Evolutionary conservation across 2,329 filamentous ascomycete genomes (phyloP), one percentile per base, ranked within the genome.

Genomic region (Fusarium camptoceras): DNA sequence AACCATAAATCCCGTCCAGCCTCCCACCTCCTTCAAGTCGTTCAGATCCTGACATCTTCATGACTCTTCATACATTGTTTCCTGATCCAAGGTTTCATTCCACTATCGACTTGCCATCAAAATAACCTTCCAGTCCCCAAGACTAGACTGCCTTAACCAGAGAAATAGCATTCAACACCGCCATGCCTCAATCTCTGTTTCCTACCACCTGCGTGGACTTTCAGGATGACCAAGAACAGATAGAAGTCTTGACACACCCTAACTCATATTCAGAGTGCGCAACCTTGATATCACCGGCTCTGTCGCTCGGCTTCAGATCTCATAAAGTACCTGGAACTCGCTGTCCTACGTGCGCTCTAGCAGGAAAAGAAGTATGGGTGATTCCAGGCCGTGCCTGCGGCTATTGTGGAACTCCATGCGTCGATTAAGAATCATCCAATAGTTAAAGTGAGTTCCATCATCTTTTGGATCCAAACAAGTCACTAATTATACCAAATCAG

Each of bases 361-460:
- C 80, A 47, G 86, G 86, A 63, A 80, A 83, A 64, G 86, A 87
- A 72, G 83, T 85, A 44, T 88, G 86, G 86, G 86, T 88, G 25
- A 85, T 87, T 64, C 85, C 84, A 31, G 86, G 86, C 55, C 82
- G 83, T 59, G 78, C 78, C 53, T 88, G 86, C 72, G 82, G 82
- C 31, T 82, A 84, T 68, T 87, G 85, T 76, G 84, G 85, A 51
- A 85, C 84, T 25, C 81, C 83, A 7, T 81, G 79, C 48, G 78
- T 67, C 12, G 68, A 71, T 28, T 63, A 68, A 39, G 42, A 50
- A 37, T 50, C 56, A 42, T 42, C 48, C 28, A 51, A 27, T n/a
- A 37, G 42, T 34, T 22, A 34, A 49, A n/a, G 68, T 71, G 42
- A 56, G 64, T 27, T n/a, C 39, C n/a, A 12, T 3, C 8, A n/a